Conservation (phyloP, 2,329 filamentous ascomycete species). For the Neofusicoccum kwambonambiense region DNA sequence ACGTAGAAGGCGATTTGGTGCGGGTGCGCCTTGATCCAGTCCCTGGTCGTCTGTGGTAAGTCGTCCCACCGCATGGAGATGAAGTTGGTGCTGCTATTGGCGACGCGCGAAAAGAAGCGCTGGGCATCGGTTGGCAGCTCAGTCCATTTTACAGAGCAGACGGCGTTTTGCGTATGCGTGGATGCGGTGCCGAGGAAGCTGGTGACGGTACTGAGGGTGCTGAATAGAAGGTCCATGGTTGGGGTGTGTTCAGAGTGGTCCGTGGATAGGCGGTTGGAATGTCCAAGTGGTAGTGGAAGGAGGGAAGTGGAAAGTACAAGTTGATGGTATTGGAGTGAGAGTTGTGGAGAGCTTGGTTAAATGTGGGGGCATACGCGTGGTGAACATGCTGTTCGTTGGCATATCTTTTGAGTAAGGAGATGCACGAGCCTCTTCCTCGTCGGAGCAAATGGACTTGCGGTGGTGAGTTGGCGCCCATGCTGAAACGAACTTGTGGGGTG, state of each 20-base stretch:
- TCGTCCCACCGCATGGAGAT: conserved; percentile 6
- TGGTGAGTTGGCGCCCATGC: background rate
- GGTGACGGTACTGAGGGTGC: background rate
- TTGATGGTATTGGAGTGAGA: background rate
- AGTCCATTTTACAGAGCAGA: background rate
- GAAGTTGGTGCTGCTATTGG: background rate
- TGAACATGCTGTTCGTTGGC: too few species aligned
- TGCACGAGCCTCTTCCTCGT: background rate
- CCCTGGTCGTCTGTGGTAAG: background rate
- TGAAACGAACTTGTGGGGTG: conserved; percentile 7
- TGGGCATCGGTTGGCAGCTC: background rate
- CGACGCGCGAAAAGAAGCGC: conserved; percentile 8
- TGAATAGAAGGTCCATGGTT: conserved; percentile 10
- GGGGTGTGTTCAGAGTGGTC: background rate
- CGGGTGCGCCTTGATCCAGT: conserved; percentile 24
- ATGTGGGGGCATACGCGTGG: too few species aligned
- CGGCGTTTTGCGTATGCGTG: background rate
- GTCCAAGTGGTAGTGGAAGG: too few species aligned
- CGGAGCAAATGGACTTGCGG: background rate
- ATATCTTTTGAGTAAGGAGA: background rate
- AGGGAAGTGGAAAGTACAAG: too few species aligned
- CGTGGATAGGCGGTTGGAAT: too few species aligned
- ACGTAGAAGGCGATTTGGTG: conserved; percentile 28
- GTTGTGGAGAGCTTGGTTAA: too few species aligned
- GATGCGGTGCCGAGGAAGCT: background rate